Percentiles rank a stretch among this genome's conserved stretches.
Evolutionary conservation across 106 monocot species (phyloP).

Genomic region (Allium fistulosum): DNA sequence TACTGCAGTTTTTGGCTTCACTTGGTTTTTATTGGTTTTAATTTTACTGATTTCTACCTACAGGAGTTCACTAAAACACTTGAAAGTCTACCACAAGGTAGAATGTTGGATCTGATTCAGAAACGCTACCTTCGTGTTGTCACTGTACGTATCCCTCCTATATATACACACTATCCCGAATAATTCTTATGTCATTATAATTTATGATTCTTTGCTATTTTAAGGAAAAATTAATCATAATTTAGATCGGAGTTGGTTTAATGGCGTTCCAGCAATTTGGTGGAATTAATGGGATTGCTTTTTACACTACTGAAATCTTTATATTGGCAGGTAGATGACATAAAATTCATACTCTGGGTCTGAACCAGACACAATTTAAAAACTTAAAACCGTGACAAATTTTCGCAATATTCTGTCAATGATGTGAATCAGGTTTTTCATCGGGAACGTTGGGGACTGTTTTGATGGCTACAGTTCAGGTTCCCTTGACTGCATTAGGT

Average conservation of each 20-base stretch:
- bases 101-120: slow-evolving; percentile 36
- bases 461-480: slow-evolving; percentile 14
- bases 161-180: no score
- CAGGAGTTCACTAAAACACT: slow-evolving; percentile 41
- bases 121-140: slow-evolving; percentile 34
- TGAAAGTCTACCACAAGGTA: slow-evolving; percentile 20
- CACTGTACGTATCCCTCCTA: slow-evolving; percentile 23
- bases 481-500: slow-evolving; percentile 37
- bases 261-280: slow-evolving; percentile 67
- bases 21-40: no score
- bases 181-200: no score
- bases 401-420: no score
- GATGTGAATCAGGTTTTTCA: slow-evolving; percentile 17
- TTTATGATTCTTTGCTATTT: no score
- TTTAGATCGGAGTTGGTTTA: slow-evolving; percentile 50
- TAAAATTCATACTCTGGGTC: no score
- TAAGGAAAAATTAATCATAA: no score
- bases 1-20: neutral
- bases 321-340: slow-evolving; percentile 15
- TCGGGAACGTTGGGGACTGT: slow-evolving; percentile 17
- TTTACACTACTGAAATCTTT: slow-evolving; percentile 24
- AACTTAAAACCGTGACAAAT: no score
- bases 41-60: neutral
- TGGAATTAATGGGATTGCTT: slow-evolving; percentile 45
- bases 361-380: no score